Evolutionary conservation across 2,329 filamentous ascomycete genomes (phyloP).

Genomic region (Arthrobotrys pseudoclavata): DNA sequence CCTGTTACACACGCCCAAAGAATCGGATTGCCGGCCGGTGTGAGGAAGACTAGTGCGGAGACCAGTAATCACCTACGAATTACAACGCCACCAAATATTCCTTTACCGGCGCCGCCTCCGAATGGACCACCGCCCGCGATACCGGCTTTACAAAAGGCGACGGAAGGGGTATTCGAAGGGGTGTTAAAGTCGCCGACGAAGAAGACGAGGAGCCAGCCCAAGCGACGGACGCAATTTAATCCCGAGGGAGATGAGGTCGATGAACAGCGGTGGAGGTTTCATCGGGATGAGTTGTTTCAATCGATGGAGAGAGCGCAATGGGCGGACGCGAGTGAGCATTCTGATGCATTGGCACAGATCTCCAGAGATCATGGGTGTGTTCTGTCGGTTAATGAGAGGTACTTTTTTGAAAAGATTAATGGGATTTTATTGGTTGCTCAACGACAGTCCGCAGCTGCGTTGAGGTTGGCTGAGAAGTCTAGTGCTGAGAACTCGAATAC

Average conservation of each 20-base stretch:
- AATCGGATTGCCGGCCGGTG: conserved; percentile 10
- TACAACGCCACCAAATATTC: conserved; percentile 30
- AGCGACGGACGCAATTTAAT: conserved; percentile 51
- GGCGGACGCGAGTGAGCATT: conserved; percentile 56
- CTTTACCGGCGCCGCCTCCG: conserved; percentile 13
- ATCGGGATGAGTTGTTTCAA: conserved; percentile 56
- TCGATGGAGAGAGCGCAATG: conserved; percentile 51
- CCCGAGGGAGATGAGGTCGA: conserved; percentile 55
- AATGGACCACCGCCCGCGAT: background rate
- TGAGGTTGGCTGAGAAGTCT: conserved; percentile 52
- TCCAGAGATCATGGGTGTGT: conserved; percentile 56
- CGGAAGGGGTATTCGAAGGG: conserved; percentile 42
- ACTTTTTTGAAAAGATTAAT: conserved; percentile 60
- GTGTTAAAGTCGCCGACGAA: conserved; percentile 57
- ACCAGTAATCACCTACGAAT: conserved; percentile 13
- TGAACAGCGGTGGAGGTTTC: conserved; percentile 58
- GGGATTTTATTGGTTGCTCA: conserved; percentile 57
- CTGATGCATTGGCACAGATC: conserved; percentile 54
- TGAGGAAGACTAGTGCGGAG: conserved; percentile 49
- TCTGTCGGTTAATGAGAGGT: conserved; percentile 54
- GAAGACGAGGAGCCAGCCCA: conserved; percentile 21
- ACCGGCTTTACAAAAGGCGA: conserved; percentile 22
- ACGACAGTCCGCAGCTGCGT: conserved; percentile 49
- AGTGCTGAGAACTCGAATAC: conserved; percentile 56
- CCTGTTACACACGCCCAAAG: conserved; percentile 5